Conservation (phyloP, 1,139 yeast genomes). For the Blastobotrys apis region DNA sequence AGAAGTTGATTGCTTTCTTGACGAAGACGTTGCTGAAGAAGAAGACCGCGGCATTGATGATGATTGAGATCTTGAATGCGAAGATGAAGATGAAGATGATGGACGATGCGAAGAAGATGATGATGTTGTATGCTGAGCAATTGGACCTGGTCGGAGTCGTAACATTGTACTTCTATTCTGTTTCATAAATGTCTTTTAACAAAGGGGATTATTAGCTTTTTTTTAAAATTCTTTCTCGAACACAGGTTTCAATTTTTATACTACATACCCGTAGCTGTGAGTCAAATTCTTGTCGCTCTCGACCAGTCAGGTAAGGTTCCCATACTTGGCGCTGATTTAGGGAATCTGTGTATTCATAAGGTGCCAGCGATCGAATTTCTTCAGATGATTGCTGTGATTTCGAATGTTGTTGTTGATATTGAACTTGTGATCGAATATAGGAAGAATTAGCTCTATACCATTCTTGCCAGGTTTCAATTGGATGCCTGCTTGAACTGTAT, state of each 20-base stretch:
- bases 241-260: background rate
- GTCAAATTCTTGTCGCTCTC: conserved; percentile 33
- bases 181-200: conserved; percentile 27
- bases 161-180: conserved; percentile 29
- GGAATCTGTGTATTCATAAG: conserved; percentile 34
- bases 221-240: background rate
- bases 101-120: background rate
- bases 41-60: background rate
- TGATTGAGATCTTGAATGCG: background rate
- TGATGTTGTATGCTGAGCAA: background rate
- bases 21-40: conserved; percentile 1
- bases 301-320: conserved; percentile 34
- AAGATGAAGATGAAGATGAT: conserved; percentile 2
- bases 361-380: conserved; percentile 27
- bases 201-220: background rate
- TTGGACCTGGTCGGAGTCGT: conserved; percentile 31
- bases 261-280: conserved; percentile 29
- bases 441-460: conserved; percentile 30
- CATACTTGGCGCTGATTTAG: conserved; percentile 34
- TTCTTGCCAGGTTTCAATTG: conserved; percentile 35
- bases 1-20: background rate
- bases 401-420: conserved; percentile 8
- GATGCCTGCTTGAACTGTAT: conserved; percentile 31
- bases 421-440: conserved; percentile 17
- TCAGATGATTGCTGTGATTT: conserved; percentile 13